Evolutionary conservation across 345 rosid genomes (phyloP), one percentile per base, ranked within the genome.

Genomic region (Sisymbrium altissimum): DNA sequence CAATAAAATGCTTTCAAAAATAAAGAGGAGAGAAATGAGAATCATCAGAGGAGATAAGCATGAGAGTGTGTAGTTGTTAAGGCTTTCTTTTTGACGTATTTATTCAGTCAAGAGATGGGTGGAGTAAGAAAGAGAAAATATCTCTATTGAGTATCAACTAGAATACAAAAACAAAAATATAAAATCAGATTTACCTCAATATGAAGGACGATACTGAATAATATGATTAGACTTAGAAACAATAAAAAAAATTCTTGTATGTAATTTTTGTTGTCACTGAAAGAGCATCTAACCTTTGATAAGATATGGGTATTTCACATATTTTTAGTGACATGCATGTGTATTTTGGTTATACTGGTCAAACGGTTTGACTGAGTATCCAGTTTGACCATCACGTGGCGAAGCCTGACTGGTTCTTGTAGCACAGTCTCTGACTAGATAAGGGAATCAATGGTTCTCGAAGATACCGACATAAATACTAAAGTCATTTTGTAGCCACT

Each of bases 361-460:
- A 75, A 75, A 55, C 43, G 4, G 6, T 52, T 68, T 67, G 79
- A 75, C 64, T 50, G 57, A 39, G 25, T 19, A 39, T 21, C 48
- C 38, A 41, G 40, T 59, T 32, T 75, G 74, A 75, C 74, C 41
- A 25, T 41, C 3, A 57, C 74, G 74, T 61, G 79, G 79, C 79
- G 4, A 32, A 53, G 23, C 0, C 0, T 68, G 4, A 68, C 0
- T 68, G 58, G 79, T 6, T 61, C 2, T 61, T 0, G 17, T 19
- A 6, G 19, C 57, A 52, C 68, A 74, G 44, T 32, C 21, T 50
- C 63, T 75, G 69, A 32, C 40, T 60, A 68, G 79, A 67, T 75
- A 61, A 75, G 68, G 62, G 68, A 58, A 75, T 67, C 73, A 32
- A 60, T 60, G 79, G 74, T 53, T 75, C 64, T 61, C 74, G 64